A percentile compares a stretch with the other conserved stretches of the same genome.
Evolutionary conservation across 192 early-diverging fungal genomes (phyloP).

Genomic region (Kappamyces sp.): DNA sequence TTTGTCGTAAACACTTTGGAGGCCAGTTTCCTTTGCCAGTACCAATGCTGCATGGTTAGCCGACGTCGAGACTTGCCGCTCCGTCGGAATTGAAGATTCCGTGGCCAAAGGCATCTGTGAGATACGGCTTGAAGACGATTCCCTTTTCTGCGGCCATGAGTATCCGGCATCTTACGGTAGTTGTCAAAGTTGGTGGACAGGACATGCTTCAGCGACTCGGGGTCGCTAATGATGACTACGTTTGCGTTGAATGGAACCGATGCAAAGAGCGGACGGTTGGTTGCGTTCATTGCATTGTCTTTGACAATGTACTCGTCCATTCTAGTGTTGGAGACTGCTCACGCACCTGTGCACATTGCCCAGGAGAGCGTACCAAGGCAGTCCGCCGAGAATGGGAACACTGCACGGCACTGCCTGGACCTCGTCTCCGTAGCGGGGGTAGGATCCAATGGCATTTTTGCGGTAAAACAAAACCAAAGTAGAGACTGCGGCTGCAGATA

Average conservation of each 20-base stretch:
- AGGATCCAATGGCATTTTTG: no score
- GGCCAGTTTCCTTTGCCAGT: conserved; percentile 48
- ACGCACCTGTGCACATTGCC: no score
- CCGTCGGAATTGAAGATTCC: conserved; percentile 72
- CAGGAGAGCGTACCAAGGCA: neutral
- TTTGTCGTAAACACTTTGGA: conserved; percentile 39
- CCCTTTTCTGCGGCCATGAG: conserved; percentile 8
- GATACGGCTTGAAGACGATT: conserved; percentile 6
- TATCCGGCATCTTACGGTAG: conserved; percentile 22
- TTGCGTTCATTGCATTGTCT: no score
- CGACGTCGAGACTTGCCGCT: conserved; percentile 15
- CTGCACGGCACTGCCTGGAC: no score
- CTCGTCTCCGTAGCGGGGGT: no score
- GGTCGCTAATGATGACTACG: conserved; percentile 20
- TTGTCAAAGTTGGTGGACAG: conserved; percentile 34
- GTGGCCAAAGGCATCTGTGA: conserved; percentile 51
- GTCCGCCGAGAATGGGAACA: neutral
- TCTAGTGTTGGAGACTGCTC: no score
- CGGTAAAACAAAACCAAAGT: no score
- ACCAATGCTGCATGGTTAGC: conserved; percentile 32
- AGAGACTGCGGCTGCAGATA: no score
- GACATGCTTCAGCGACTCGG: conserved; percentile 25
- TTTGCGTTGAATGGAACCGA: neutral
- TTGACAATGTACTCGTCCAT: no score
- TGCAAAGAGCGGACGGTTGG: no score